phyloP scores from a whole-genome alignment of 495 filamentous ascomycete genomes.

The Polyplosphaeria fusca region DNA sequence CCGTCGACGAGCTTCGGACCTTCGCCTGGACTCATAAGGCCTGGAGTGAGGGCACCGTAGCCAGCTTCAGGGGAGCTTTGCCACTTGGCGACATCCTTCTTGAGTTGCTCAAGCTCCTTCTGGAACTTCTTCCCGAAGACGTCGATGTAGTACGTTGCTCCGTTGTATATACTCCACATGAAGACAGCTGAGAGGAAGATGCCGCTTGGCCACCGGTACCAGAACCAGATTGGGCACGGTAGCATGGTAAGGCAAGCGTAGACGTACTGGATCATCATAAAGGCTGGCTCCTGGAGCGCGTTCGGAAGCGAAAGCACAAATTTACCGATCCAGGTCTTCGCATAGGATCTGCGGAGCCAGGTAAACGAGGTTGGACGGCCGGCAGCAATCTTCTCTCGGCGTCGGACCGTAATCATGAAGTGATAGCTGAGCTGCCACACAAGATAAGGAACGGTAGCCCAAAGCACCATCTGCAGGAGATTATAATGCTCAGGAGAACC shows the following conservation, averaged over 20 bases:
- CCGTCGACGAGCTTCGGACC: neutral
- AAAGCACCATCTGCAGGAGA: slow-evolving; percentile 79
- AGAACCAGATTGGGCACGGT: slow-evolving; percentile 93
- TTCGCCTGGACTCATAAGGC: neutral
- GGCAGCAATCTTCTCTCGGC: slow-evolving; percentile 90
- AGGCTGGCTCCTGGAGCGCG: slow-evolving; percentile 76
- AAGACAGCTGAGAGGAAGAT: slow-evolving; percentile 76
- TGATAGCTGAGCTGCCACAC: slow-evolving; percentile 92
- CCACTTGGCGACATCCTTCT: slow-evolving; percentile 86
- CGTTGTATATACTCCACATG: slow-evolving; percentile 89
- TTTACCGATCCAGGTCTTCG: slow-evolving; percentile 81
- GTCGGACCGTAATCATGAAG: slow-evolving; percentile 86
- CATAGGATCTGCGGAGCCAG: slow-evolving; percentile 89
- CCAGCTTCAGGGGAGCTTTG: slow-evolving; percentile 47
- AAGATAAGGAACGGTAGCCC: slow-evolving; percentile 88
- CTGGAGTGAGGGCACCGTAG: slow-evolving; percentile 6
- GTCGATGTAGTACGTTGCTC: slow-evolving; percentile 95
- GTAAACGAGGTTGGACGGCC: slow-evolving; percentile 95
- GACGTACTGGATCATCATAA: slow-evolving; percentile 91
- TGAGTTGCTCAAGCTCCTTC: slow-evolving; percentile 89
- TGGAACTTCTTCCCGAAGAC: slow-evolving; percentile 95
- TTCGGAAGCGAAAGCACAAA: slow-evolving; percentile 75
- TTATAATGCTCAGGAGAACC: slow-evolving; percentile 73
- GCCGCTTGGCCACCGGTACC: slow-evolving; percentile 75
- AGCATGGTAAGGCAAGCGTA: slow-evolving; percentile 92